Percentiles rank a stretch among this genome's conserved stretches.
Conservation (phyloP, 2,329 filamentous ascomycete species). For the Hypoxylon sp. region DNA sequence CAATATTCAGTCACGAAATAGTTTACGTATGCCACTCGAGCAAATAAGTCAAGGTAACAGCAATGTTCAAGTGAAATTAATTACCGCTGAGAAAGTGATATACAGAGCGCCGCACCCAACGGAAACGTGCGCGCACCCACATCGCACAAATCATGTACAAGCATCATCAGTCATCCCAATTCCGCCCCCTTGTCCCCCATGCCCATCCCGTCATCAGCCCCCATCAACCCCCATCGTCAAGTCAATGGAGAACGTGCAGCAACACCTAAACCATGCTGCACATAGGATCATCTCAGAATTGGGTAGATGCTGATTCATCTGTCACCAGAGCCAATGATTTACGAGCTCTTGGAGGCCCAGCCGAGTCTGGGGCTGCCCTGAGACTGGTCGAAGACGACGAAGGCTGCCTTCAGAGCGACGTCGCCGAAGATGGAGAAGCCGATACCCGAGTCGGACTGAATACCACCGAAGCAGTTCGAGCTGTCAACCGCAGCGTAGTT, state of each 20-base stretch:
- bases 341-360: constrained; percentile 50
- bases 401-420: constrained; percentile 72
- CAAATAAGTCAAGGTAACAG: too few species aligned
- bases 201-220: not conserved
- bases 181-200: constrained; percentile 1
- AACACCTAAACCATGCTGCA: constrained; percentile 5
- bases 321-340: constrained; percentile 13
- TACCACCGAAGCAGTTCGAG: constrained; percentile 69
- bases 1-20: too few species aligned
- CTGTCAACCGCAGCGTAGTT: constrained; percentile 58
- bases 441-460: constrained; percentile 57
- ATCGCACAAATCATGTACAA: constrained; percentile 32
- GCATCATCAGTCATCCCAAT: constrained; percentile 9
- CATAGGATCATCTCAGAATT: not conserved
- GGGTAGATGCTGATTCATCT: too few species aligned
- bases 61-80: constrained; percentile 11
- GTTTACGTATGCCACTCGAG: too few species aligned
- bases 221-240: too few species aligned
- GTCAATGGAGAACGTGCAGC: constrained; percentile 5
- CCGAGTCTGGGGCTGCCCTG: constrained; percentile 52
- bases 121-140: constrained; percentile 10
- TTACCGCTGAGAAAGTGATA: constrained; percentile 21
- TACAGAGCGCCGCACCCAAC: constrained; percentile 18
- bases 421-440: constrained; percentile 69
- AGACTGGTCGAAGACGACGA: constrained; percentile 65